Percentiles rank a stretch among this genome's conserved stretches.
Evolutionary conservation across 1,284 basidiomycete genomes (phyloP).

Genomic region (Porogramme epimiltina): DNA sequence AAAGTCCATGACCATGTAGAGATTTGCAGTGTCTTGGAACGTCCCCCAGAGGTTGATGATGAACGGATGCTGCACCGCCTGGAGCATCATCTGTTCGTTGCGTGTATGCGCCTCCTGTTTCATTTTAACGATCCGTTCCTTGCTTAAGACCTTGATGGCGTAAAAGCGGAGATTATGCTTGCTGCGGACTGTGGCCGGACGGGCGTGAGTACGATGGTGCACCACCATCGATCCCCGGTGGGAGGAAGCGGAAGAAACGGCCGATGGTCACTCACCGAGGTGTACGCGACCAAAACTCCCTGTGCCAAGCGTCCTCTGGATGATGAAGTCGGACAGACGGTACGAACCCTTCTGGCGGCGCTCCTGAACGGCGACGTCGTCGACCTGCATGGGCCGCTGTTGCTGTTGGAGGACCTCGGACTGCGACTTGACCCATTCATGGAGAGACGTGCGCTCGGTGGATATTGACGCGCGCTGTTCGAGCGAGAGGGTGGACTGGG

Average conservation of each 20-base stretch:
- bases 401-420: conserved; percentile 10
- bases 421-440: conserved; percentile 45
- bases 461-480: conserved; percentile 63
- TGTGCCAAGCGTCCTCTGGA: conserved; percentile 84
- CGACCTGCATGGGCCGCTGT: background rate
- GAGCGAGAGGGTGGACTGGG: conserved; percentile 24
- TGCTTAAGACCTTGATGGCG: conserved; percentile 92
- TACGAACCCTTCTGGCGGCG: conserved; percentile 67
- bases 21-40: conserved; percentile 90
- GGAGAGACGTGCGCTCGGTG: conserved; percentile 59
- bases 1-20: conserved; percentile 99
- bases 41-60: conserved; percentile 98
- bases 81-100: conserved; percentile 91
- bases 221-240: no score
- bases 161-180: conserved; percentile 93
- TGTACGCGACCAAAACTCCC: conserved; percentile 96
- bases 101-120: conserved; percentile 99
- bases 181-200: conserved; percentile 64
- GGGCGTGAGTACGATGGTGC: background rate
- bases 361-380: conserved; percentile 15
- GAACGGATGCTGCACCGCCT: conserved; percentile 91
- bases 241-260: background rate
- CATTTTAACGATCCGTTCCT: conserved; percentile 93
- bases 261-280: conserved; percentile 60
- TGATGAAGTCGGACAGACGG: conserved; percentile 70